Evolutionary conservation across 495 filamentous ascomycete species (phyloP).

Genomic region (Xylaria flabelliformis): DNA sequence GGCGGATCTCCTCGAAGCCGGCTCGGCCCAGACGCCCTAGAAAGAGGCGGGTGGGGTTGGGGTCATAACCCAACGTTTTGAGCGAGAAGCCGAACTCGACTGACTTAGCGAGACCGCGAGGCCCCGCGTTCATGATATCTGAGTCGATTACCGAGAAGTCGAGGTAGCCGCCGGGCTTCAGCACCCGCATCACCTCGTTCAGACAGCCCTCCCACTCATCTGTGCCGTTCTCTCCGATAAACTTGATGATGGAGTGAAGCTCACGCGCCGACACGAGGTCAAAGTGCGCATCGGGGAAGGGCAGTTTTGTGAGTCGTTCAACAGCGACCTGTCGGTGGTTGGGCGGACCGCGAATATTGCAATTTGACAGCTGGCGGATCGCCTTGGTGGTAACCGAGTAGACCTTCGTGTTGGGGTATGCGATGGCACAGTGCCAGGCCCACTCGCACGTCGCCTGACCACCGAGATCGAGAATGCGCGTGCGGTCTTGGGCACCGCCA

Average conservation of each 20-base stretch:
- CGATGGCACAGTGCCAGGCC: constrained; percentile 90
- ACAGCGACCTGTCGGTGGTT: constrained; percentile 88
- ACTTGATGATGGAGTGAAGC: constrained; percentile 80
- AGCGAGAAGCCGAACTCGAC: constrained; percentile 91
- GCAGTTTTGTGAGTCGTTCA: constrained; percentile 74
- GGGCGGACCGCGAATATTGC: constrained; percentile 75
- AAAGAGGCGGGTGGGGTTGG: constrained; percentile 78
- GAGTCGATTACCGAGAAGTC: constrained; percentile 91
- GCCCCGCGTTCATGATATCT: constrained; percentile 83
- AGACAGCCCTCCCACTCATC: constrained; percentile 92
- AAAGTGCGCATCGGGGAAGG: constrained; percentile 88
- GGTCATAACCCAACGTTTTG: constrained; percentile 85
- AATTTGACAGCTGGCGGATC: constrained; percentile 67
- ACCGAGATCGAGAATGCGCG: constrained; percentile 84
- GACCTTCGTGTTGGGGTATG: constrained; percentile 82
- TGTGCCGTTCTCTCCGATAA: constrained; percentile 61
- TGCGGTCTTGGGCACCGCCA: constrained; percentile 55
- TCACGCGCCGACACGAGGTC: constrained; percentile 92
- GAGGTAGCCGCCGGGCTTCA: constrained; percentile 91
- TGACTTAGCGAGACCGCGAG: constrained; percentile 75
- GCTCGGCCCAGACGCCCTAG: constrained; percentile 72
- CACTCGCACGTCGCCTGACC: constrained; percentile 87
- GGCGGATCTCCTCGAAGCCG: constrained; percentile 79
- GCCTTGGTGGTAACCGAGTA: constrained; percentile 81
- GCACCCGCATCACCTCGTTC: constrained; percentile 82